These are phyloP conservation scores for Penicillium steckii DNA, from an alignment of 495 filamentous ascomycete genomes.

Conservation along the genomic window DNA sequence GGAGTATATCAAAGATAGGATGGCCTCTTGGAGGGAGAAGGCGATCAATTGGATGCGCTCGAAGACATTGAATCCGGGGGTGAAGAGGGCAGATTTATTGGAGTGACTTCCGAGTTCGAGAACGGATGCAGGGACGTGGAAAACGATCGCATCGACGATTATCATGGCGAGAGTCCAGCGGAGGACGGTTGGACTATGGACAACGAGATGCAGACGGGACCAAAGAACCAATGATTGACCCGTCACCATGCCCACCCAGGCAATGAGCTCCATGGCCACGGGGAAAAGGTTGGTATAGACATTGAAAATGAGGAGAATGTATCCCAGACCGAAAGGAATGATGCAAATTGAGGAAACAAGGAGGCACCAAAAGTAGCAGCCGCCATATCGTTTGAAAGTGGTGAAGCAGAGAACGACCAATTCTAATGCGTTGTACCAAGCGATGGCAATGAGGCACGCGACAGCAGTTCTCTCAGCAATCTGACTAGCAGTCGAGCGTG, in stretches of 20 bases:
- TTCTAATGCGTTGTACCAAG: constrained; percentile 50
- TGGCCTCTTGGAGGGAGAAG: constrained; percentile 51
- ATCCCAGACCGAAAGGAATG: constrained; percentile 52
- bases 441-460: constrained; percentile 41
- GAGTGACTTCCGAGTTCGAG: constrained; percentile 50
- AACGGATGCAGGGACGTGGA: constrained; percentile 50
- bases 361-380: constrained; percentile 56
- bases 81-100: constrained; percentile 20
- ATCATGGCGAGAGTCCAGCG: constrained; percentile 54
- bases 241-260: constrained; percentile 60
- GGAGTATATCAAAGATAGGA: constrained; percentile 53
- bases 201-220: constrained; percentile 57
- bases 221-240: constrained; percentile 64
- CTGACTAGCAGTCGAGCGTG: constrained; percentile 15
- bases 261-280: constrained; percentile 41
- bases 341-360: constrained; percentile 50
- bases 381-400: constrained; percentile 48
- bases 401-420: constrained; percentile 47
- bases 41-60: constrained; percentile 51
- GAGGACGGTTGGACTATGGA: constrained; percentile 41
- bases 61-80: constrained; percentile 37
- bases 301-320: constrained; percentile 50
- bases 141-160: constrained; percentile 46
- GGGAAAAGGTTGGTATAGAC: constrained; percentile 29
- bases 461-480: constrained; percentile 19